These are phyloP conservation scores for Diaporthe australafricana DNA, from an alignment of 2,329 filamentous ascomycete genomes.

Conservation along the genomic window DNA sequence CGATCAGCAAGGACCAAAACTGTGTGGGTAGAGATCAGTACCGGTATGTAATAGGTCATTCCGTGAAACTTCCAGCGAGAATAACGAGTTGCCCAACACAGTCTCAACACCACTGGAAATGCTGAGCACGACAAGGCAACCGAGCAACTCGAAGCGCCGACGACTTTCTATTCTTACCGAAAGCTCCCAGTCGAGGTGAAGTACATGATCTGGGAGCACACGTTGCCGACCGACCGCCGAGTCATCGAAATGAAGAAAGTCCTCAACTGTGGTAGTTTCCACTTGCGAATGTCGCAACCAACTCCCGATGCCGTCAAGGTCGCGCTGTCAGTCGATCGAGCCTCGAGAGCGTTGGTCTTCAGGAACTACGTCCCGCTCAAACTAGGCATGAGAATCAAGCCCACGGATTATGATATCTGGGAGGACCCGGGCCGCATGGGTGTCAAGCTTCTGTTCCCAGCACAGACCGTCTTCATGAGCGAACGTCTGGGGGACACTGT, in stretches of 20 bases:
- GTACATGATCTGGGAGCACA: background rate
- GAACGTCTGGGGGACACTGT: background rate
- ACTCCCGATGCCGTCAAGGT: background rate
- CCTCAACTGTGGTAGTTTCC: too few relatives aligned
- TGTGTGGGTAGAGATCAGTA: too few relatives aligned
- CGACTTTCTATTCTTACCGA: background rate
- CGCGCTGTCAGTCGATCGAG: background rate
- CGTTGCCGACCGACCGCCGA: background rate
- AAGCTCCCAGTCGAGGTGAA: background rate
- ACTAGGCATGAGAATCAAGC: background rate
- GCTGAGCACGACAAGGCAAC: too few relatives aligned
- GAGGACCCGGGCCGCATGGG: background rate
- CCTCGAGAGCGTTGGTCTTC: background rate
- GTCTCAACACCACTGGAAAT: too few relatives aligned
- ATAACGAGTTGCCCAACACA: background rate
- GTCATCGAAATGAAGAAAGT: background rate
- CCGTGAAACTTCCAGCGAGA: background rate
- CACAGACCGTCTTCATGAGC: background rate
- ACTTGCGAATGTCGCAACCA: too few relatives aligned
- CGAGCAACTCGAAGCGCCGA: background rate
- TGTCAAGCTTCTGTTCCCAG: background rate
- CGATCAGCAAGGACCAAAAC: too few relatives aligned
- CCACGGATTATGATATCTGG: too few relatives aligned
- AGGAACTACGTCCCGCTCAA: background rate
- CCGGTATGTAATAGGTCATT: background rate